Evolutionary conservation across 1,284 basidiomycete genomes (phyloP).

Genomic region (Rhodotorula sp.): DNA sequence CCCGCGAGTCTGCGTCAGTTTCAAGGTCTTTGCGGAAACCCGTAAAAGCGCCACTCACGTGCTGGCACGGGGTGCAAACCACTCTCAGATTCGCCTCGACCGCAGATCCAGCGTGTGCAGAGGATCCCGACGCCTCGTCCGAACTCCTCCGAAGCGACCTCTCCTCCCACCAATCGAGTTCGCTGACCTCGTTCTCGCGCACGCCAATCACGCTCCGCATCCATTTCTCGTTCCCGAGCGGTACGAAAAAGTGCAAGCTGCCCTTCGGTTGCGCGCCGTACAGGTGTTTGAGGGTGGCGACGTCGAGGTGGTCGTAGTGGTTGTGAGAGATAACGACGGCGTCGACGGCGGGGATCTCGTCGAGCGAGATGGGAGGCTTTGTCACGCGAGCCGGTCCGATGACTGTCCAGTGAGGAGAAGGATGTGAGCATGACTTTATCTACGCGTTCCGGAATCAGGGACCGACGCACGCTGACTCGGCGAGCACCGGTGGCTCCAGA

Average conservation of each 20-base stretch:
- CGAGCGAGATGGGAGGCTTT: constrained; percentile 61
- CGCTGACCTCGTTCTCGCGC: constrained; percentile 55
- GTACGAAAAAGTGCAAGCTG: constrained; percentile 59
- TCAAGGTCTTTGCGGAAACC: not conserved
- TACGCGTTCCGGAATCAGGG: not conserved
- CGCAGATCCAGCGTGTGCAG: not conserved
- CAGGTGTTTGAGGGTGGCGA: constrained; percentile 57
- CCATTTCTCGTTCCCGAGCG: constrained; percentile 60
- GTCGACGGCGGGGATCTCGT: constrained; percentile 65
- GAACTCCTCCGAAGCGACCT: constrained; percentile 50
- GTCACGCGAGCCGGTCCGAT: constrained; percentile 62
- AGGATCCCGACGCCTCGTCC: constrained; percentile 7
- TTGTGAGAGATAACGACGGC: constrained; percentile 60
- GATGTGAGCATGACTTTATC: not conserved
- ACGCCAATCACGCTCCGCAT: constrained; percentile 55
- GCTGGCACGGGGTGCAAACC: constrained; percentile 59
- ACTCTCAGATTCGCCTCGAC: constrained; percentile 44
- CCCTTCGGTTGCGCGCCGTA: constrained; percentile 46
- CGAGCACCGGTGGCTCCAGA: constrained; percentile 64
- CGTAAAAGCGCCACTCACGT: constrained; percentile 51
- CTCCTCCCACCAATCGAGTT: constrained; percentile 70
- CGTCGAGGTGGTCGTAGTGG: constrained; percentile 56
- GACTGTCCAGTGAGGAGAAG: not conserved
- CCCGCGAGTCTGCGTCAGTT: not conserved
- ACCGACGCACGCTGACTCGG: constrained; percentile 53